Evolutionary conservation across 306 rosid genomes (phyloP), one percentile per base, ranked within the genome.

Genomic region (Lathyrus oleraceus): DNA sequence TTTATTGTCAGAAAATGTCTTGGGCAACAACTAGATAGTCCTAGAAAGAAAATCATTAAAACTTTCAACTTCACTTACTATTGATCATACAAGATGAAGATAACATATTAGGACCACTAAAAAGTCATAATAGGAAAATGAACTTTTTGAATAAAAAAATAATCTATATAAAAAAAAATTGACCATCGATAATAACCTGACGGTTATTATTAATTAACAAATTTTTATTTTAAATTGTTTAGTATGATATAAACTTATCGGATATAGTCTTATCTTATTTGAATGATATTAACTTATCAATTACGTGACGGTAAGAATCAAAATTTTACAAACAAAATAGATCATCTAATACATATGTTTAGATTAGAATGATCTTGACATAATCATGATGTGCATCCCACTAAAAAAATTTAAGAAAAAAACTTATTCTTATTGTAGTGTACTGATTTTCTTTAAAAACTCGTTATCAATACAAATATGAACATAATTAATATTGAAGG

Each of bases 21-120:
- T 27, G 36, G 4, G 16, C 17, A 48, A 72, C 20, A 39, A 54
- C 58, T 23, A 17, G 30, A 57, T 36, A 43, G 45, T 54, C 53
- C 63, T 42, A 21, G 54, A 58, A 14, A 57, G 21, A 59, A 7
- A 62, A 56, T 25, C 12, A 74, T 56, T 21, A 61, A 19, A 35
- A 16, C n/a, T 66, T 60, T 62, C 9, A 51, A 39, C 1, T 32
- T 59, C 9, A 44, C 45, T 32, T 5, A 72, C 8, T 45, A 15
- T 32, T 20, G 43, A 28, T 54, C 52, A 25, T 35, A 53, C 32
- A 28, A 74, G 45, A 39, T 30, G 44, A 49, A 42, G 12, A 11
- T 17, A 49, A 32, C 36, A 21, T 35, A 39, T 60, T 39, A 39
- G 57, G 65, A 72, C 44, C 74, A 28, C 56, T 49, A 4, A 27